Conservation (phyloP, 805 yeast species). For the Komagataella mondaviorum region DNA sequence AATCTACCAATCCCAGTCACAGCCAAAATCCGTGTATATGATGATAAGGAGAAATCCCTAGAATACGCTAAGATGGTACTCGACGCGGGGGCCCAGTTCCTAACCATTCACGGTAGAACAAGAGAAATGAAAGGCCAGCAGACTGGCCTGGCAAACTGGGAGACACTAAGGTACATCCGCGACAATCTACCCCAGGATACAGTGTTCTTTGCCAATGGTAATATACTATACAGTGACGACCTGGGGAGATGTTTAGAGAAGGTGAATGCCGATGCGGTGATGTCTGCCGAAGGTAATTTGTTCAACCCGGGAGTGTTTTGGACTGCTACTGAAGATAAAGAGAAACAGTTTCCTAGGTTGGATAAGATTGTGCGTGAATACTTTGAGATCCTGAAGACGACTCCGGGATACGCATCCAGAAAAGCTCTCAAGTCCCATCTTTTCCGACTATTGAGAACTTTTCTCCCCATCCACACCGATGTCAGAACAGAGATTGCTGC, state of each 20-base stretch:
- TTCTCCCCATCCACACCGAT: slow-evolving; percentile 64
- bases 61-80: slow-evolving; percentile 83
- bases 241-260: slow-evolving; percentile 50
- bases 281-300: slow-evolving; percentile 95
- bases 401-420: slow-evolving; percentile 60
- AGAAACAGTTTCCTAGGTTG: slow-evolving; percentile 71
- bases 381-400: slow-evolving; percentile 59
- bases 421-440: slow-evolving; percentile 86
- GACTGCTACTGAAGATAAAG: slow-evolving; percentile 34
- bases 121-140: slow-evolving; percentile 96
- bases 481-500: slow-evolving; percentile 62
- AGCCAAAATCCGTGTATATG: slow-evolving; percentile 86
- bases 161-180: slow-evolving; percentile 53
- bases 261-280: slow-evolving; percentile 76
- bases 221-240: slow-evolving; percentile 83
- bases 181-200: slow-evolving; percentile 70
- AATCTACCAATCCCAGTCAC: slow-evolving; percentile 82
- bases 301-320: slow-evolving; percentile 89
- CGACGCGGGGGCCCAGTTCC: slow-evolving; percentile 88
- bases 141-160: slow-evolving; percentile 95
- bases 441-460: slow-evolving; percentile 76
- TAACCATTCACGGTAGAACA: slow-evolving; percentile 91
- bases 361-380: slow-evolving; percentile 78
- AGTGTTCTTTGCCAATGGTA: slow-evolving; percentile 91
- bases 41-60: slow-evolving; percentile 70